Percentiles rank a stretch among this genome's conserved stretches.
These are phyloP conservation scores for Pestalotiopsis sp. DNA, from an alignment of 2,329 filamentous ascomycete genomes.

Conservation along the genomic window DNA sequence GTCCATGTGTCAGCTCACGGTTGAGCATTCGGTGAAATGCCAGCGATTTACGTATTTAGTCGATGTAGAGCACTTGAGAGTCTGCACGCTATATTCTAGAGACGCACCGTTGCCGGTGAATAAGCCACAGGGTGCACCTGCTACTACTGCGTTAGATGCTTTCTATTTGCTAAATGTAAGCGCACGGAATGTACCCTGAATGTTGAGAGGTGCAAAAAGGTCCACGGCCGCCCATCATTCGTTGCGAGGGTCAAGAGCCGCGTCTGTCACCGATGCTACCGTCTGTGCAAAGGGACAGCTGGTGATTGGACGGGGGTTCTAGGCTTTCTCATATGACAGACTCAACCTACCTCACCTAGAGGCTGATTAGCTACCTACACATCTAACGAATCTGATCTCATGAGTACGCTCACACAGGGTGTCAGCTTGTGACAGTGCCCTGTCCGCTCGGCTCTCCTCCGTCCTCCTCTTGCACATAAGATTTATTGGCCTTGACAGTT, in stretches of 20 bases:
- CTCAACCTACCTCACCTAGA: neutral
- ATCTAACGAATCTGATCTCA: neutral
- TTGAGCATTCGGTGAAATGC: neutral
- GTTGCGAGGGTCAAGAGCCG: neutral
- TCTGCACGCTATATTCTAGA: neutral
- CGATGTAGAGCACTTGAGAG: neutral
- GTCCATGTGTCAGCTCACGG: neutral
- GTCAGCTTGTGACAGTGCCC: constrained; percentile 2
- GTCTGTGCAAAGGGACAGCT: constrained; percentile 1
- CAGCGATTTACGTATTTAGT: neutral
- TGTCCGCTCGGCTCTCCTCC: neutral
- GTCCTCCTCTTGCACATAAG: too few relatives aligned
- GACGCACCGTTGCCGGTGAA: neutral
- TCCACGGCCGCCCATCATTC: neutral
- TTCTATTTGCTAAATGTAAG: neutral
- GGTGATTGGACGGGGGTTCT: constrained; percentile 1
- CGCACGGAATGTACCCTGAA: neutral
- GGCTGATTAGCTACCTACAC: too few relatives aligned
- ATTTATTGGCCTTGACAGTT: neutral
- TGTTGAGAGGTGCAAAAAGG: neutral
- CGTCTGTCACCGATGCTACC: neutral
- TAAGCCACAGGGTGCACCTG: neutral
- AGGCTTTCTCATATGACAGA: neutral
- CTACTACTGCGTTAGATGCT: neutral
- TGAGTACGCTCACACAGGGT: neutral